A percentile compares a stretch with the other conserved stretches of the same genome.
phyloP scores from a whole-genome alignment of 176 grass and related monocot genomes.

The Phragmites australis region DNA sequence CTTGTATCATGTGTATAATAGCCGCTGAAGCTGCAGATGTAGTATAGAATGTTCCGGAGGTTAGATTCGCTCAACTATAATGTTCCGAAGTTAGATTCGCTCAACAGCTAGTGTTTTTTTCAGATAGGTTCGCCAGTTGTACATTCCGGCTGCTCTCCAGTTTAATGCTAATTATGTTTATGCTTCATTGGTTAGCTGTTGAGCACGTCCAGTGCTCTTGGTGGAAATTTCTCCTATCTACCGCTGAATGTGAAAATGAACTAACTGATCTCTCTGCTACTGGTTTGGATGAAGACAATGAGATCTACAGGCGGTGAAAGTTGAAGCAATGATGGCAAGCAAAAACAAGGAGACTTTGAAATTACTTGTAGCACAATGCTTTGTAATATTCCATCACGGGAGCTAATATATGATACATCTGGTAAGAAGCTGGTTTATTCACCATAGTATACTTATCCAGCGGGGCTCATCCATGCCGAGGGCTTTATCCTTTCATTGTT shows the following conservation, averaged over 20 bases:
- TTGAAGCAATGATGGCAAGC: neutral
- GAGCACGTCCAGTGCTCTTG: neutral
- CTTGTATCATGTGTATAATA: constrained; percentile 47
- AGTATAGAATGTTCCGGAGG: constrained; percentile 41
- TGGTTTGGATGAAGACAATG: neutral
- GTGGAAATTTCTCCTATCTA: neutral
- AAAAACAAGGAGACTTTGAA: neutral
- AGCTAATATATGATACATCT: neutral
- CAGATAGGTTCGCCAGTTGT: constrained; percentile 25
- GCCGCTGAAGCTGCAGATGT: constrained; percentile 34
- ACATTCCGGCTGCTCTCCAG: neutral
- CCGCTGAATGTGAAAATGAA: neutral
- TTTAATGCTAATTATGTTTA: constrained; percentile 11
- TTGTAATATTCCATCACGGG: neutral
- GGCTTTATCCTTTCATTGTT: neutral
- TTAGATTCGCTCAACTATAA: constrained; percentile 15
- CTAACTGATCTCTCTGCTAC: neutral
- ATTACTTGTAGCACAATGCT: neutral
- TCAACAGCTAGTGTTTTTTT: constrained; percentile 25
- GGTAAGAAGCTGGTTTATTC: constrained; percentile 33
- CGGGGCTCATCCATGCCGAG: neutral
- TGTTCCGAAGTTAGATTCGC: neutral
- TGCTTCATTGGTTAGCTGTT: neutral
- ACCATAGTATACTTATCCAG: neutral
- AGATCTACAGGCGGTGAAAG: neutral